A percentile compares a stretch with the other conserved stretches of the same genome.
Evolutionary conservation across 78 protist species (phyloP).

Genomic region (Paratrimastix pyriformis): DNA sequence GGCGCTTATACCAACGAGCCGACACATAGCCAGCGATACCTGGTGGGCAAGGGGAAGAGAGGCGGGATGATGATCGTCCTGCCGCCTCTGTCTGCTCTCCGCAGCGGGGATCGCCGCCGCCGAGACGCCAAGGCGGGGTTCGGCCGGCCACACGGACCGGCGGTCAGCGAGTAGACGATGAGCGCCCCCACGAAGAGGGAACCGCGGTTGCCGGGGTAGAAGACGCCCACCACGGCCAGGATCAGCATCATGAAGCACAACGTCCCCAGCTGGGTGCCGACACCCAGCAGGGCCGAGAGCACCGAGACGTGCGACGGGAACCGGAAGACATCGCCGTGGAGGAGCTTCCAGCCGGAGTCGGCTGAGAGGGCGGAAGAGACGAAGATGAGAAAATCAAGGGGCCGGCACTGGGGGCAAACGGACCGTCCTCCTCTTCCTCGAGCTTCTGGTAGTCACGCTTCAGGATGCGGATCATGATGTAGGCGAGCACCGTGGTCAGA

Average conservation of each 20-base stretch:
- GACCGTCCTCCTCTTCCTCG: conserved; percentile 11
- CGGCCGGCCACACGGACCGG: too few relatives aligned
- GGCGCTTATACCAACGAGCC: conserved; percentile 41
- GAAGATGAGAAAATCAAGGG: too few relatives aligned
- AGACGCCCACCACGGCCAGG: conserved; percentile 66
- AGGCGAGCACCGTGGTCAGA: conserved; percentile 77
- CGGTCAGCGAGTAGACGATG: conserved; percentile 79
- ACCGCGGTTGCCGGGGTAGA: conserved; percentile 78
- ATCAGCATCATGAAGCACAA: conserved; percentile 51
- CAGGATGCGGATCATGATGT: conserved; percentile 74
- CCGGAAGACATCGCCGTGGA: conserved; percentile 94
- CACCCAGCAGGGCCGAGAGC: conserved; percentile 65
- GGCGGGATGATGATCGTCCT: background rate
- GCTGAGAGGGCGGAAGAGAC: too few relatives aligned
- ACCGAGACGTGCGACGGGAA: conserved; percentile 64
- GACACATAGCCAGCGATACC: conserved; percentile 52
- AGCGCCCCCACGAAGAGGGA: conserved; percentile 71
- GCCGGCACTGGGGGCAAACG: too few relatives aligned
- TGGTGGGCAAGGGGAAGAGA: background rate
- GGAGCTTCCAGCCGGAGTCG: conserved; percentile 95
- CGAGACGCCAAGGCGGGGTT: too few relatives aligned
- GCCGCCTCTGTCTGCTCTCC: too few relatives aligned
- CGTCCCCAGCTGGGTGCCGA: conserved; percentile 76
- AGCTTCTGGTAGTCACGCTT: conserved; percentile 64
- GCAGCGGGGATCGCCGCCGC: too few relatives aligned